phyloP scores from a whole-genome alignment of 192 early-diverging fungal genomes.

The Backusella circina region DNA sequence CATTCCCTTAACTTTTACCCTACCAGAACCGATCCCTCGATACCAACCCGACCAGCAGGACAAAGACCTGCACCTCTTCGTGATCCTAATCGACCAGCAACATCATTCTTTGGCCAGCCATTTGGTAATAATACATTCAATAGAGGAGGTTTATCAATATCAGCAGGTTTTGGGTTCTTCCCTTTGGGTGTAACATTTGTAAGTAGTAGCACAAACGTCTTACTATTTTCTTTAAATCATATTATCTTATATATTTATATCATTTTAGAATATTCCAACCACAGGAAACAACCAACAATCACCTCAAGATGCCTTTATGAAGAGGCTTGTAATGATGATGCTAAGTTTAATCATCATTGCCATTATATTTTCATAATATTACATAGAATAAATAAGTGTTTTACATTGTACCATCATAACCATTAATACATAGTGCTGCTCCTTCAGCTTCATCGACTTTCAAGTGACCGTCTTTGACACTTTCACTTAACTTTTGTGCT shows the following conservation, averaged over 20 bases:
- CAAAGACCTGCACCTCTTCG: slow-evolving; percentile 69
- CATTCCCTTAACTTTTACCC: neutral
- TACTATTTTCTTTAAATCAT: neutral
- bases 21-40: slow-evolving; percentile 31
- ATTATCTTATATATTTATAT: neutral
- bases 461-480: slow-evolving; percentile 30
- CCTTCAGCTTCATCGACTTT: slow-evolving; percentile 35
- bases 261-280: slow-evolving; percentile 20
- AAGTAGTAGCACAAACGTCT: slow-evolving; percentile 10
- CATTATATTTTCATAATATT: slow-evolving; percentile 65
- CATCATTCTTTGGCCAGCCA: slow-evolving; percentile 35
- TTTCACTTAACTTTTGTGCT: slow-evolving; percentile 37
- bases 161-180: slow-evolving; percentile 68
- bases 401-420: slow-evolving; percentile 17
- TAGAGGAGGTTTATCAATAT: slow-evolving; percentile 56
- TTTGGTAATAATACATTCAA: slow-evolving; percentile 18
- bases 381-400: slow-evolving; percentile 15
- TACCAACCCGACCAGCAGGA: slow-evolving; percentile 74
- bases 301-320: slow-evolving; percentile 75
- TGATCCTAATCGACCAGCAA: slow-evolving; percentile 47
- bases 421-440: slow-evolving; percentile 9
- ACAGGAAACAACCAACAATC: slow-evolving; percentile 33
- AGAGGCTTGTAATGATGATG: slow-evolving; percentile 80
- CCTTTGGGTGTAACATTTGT: slow-evolving; percentile 65
- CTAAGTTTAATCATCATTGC: slow-evolving; percentile 72